Conservation (phyloP, 768 basidiomycete genomes). For the Trametes punicea region DNA sequence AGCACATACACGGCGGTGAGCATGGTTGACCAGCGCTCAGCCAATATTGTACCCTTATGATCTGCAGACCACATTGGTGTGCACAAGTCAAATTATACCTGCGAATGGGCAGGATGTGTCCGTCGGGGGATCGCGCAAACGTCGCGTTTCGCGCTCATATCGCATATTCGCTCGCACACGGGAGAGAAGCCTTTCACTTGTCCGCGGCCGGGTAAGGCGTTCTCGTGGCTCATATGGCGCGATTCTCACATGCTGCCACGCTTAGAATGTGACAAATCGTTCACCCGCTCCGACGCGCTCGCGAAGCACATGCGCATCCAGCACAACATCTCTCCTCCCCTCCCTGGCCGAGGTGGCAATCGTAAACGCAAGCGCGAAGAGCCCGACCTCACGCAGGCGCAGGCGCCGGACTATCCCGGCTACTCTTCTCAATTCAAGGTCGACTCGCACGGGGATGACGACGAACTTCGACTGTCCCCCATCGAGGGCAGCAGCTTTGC, state of each 20-base stretch:
- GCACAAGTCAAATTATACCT: constrained; percentile 82
- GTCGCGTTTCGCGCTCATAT: constrained; percentile 85
- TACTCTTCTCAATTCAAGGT: constrained; percentile 57
- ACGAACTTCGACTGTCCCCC: constrained; percentile 38
- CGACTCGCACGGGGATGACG: constrained; percentile 27
- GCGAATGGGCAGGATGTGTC: constrained; percentile 83
- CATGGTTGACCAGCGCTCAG: not conserved
- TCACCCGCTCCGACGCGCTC: constrained; percentile 92
- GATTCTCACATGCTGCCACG: not conserved
- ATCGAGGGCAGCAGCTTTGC: constrained; percentile 33
- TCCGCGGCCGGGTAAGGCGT: constrained; percentile 61
- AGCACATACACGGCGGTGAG: constrained; percentile 81
- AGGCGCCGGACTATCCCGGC: constrained; percentile 21
- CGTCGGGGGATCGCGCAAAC: constrained; percentile 82
- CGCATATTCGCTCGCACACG: constrained; percentile 89
- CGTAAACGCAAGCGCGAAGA: constrained; percentile 64
- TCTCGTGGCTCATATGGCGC: not conserved
- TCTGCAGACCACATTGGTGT: constrained; percentile 73
- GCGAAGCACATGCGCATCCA: constrained; percentile 91
- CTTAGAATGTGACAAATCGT: constrained; percentile 90
- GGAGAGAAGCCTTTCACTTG: constrained; percentile 94
- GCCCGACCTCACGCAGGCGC: constrained; percentile 28
- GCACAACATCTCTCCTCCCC: constrained; percentile 73
- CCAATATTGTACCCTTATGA: not conserved
- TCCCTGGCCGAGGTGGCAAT: constrained; percentile 66